A percentile compares a stretch with the other conserved stretches of the same genome.
Evolutionary conservation across 306 rosid genomes (phyloP).

Genomic region (Canavalia ensiformis): DNA sequence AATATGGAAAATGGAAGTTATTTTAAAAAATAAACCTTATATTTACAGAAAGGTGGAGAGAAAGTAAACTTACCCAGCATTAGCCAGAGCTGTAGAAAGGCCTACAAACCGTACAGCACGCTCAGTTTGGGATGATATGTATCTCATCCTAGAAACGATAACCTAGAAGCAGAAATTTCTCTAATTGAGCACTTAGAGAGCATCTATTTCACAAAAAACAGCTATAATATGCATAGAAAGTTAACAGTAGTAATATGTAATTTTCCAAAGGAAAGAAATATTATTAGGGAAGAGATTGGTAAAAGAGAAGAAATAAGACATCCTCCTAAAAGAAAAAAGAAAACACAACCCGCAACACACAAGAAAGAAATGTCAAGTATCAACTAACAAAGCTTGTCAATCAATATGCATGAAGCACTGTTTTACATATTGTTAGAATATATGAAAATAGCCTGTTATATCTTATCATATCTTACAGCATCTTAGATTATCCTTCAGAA

Average conservation of each 20-base stretch:
- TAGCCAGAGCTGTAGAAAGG: conserved; percentile 96
- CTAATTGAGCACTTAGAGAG: conserved; percentile 12
- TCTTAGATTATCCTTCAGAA: too few relatives aligned
- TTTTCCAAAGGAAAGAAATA: neutral
- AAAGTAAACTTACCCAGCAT: conserved; percentile 80
- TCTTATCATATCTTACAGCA: too few relatives aligned
- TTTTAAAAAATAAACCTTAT: neutral
- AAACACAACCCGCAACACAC: neutral
- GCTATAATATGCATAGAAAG: conserved; percentile 27
- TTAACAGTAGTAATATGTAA: conserved; percentile 14
- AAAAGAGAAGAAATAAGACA: neutral
- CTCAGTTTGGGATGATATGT: conserved; percentile 97
- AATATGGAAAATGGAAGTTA: neutral
- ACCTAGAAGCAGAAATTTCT: conserved; percentile 68
- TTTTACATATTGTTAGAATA: neutral
- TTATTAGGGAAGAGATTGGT: conserved; percentile 11
- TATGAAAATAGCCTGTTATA: too few relatives aligned
- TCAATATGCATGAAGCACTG: conserved; percentile 2
- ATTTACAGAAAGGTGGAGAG: conserved; percentile 15
- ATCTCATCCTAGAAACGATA: conserved; percentile 98
- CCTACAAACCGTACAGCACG: conserved; percentile 90
- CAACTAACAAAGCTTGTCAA: conserved; percentile 12
- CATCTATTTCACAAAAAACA: neutral
- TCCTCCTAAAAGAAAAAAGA: neutral
- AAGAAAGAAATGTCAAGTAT: neutral